phyloP scores from a whole-genome alignment of 306 rosid species.

The Elaeagnus macrophylla region DNA sequence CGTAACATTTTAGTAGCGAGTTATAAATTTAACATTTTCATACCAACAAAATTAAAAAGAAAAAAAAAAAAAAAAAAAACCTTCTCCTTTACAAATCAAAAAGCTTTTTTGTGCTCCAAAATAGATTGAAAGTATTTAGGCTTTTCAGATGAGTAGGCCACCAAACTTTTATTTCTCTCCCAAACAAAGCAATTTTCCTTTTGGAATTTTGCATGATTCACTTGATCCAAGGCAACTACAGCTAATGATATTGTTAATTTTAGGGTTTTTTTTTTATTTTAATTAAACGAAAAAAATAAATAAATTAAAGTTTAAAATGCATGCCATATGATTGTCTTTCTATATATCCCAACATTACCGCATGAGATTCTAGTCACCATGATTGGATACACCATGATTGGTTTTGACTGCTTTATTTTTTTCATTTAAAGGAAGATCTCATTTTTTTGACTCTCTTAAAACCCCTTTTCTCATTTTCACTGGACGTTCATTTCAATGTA shows the following conservation, averaged over 20 bases:
- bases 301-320: slow-evolving; percentile 21
- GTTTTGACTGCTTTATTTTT: slow-evolving; percentile 78
- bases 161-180: slow-evolving; percentile 27
- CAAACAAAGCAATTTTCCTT: slow-evolving; percentile 37
- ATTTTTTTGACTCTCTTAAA: slow-evolving; percentile 35
- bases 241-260: too few species aligned
- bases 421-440: slow-evolving; percentile 31
- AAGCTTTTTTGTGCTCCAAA: slow-evolving; percentile 6
- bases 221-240: slow-evolving; percentile 43
- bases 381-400: slow-evolving; percentile 62
- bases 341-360: slow-evolving; percentile 26
- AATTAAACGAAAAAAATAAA: too few species aligned
- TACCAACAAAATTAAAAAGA: too few species aligned
- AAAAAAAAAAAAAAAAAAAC: too few species aligned
- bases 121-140: slow-evolving; percentile 37
- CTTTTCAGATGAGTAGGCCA: slow-evolving; percentile 49
- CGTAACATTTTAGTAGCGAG: too few species aligned
- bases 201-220: slow-evolving; percentile 51
- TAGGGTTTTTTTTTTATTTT: too few species aligned
- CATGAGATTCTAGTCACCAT: slow-evolving; percentile 45
- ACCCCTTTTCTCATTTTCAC: slow-evolving; percentile 8
- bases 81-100: too few species aligned
- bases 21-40: too few species aligned
- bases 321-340: slow-evolving; percentile 36
- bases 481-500: slow-evolving; percentile 7